Percentiles rank a stretch among this genome's conserved stretches.
phyloP scores from a whole-genome alignment of 2,329 filamentous ascomycete species.

The Stromatinia cepivora region DNA sequence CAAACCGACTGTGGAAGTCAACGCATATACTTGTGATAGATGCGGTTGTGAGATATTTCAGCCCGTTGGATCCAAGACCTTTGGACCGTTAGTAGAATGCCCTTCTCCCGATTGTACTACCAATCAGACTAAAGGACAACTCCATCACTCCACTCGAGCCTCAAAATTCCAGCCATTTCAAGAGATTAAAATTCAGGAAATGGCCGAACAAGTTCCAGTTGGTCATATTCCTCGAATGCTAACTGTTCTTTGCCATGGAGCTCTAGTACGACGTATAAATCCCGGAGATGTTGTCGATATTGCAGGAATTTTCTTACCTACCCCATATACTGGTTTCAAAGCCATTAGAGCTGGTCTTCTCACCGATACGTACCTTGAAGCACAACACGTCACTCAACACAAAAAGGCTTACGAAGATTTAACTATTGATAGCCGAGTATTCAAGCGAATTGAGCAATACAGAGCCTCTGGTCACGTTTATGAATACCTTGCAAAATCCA shows the following conservation, averaged over 20 bases:
- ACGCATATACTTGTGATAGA: constrained; percentile 94
- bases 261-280: constrained; percentile 80
- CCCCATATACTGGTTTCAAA: constrained; percentile 98
- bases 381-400: constrained; percentile 90
- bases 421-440: constrained; percentile 74
- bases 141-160: constrained; percentile 91
- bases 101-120: constrained; percentile 85
- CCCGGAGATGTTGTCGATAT: constrained; percentile 94
- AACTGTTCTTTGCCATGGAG: constrained; percentile 86
- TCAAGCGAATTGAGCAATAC: constrained; percentile 82
- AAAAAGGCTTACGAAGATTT: constrained; percentile 98
- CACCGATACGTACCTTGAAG: constrained; percentile 95
- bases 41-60: constrained; percentile 98
- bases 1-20: constrained; percentile 96
- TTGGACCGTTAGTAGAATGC: constrained; percentile 81
- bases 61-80: constrained; percentile 87
- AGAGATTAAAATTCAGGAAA: constrained; percentile 97
- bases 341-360: constrained; percentile 94
- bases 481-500: constrained; percentile 91
- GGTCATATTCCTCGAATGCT: constrained; percentile 93
- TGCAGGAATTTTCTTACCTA: constrained; percentile 93
- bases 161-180: constrained; percentile 98
- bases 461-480: constrained; percentile 88
- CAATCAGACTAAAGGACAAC: constrained; percentile 90
- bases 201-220: constrained; percentile 98